A percentile compares a stretch with the other conserved stretches of the same genome.
These are phyloP conservation scores for Trametes cinnabarina DNA, from an alignment of 768 basidiomycete species.

Conservation along the genomic window DNA sequence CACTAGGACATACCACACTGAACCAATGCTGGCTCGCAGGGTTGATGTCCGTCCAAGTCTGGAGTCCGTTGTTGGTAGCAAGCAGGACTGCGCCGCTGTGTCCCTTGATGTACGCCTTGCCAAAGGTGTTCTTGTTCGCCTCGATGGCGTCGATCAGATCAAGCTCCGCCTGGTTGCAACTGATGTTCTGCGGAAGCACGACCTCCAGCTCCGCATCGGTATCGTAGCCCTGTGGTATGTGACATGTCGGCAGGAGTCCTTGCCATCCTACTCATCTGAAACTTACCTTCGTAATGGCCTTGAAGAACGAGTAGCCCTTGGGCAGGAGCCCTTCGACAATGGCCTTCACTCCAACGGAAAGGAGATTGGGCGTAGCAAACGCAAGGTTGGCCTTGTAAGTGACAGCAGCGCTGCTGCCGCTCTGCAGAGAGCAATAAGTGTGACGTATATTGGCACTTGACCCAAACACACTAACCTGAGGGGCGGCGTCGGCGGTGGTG, in stretches of 20 bases:
- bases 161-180: background rate
- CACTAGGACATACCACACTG: background rate
- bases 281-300: background rate
- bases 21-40: background rate
- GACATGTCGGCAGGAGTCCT: background rate
- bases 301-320: background rate
- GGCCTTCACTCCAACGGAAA: background rate
- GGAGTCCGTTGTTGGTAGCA: background rate
- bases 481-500: too few relatives aligned
- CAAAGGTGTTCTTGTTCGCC: background rate
- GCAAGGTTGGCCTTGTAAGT: conserved; percentile 1
- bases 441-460: too few relatives aligned
- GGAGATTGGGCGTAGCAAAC: background rate
- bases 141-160: background rate
- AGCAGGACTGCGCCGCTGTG: background rate
- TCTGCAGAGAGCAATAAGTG: too few relatives aligned
- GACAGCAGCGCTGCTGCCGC: too few relatives aligned
- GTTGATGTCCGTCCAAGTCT: conserved; percentile 1
- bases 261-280: background rate
- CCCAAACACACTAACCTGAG: too few relatives aligned
- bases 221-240: background rate
- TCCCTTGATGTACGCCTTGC: conserved; percentile 4
- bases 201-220: background rate
- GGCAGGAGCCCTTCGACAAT: background rate
- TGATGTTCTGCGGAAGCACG: background rate